Evolutionary conservation across 2,329 filamentous ascomycete species (phyloP).

Genomic region (Mollisia scopiformis): DNA sequence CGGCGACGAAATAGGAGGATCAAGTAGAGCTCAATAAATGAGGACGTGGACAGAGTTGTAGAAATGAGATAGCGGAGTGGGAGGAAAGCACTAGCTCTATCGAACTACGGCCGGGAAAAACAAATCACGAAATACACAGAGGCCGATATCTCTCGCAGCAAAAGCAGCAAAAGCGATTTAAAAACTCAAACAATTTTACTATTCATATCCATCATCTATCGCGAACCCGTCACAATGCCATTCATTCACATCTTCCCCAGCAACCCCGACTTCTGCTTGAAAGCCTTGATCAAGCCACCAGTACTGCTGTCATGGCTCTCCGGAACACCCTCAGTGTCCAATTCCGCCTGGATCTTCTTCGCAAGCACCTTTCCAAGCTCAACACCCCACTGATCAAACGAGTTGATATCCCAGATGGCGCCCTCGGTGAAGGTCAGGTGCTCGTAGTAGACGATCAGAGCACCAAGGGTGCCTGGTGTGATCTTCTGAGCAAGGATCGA

Average conservation of each 20-base stretch:
- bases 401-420: conserved; percentile 99
- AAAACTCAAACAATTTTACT: too few species aligned
- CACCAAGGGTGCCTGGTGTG: conserved; percentile 89
- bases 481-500: conserved; percentile 91
- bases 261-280: conserved; percentile 66
- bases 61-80: too few species aligned
- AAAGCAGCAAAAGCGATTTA: too few species aligned
- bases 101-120: too few species aligned
- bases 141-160: too few species aligned
- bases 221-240: too few species aligned
- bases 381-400: conserved; percentile 99
- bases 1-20: too few species aligned
- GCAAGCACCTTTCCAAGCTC: conserved; percentile 96
- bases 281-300: conserved; percentile 84
- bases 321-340: conserved; percentile 76
- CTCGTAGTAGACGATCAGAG: conserved; percentile 98
- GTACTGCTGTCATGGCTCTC: conserved; percentile 84
- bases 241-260: neutral
- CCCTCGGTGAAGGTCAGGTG: conserved; percentile 98
- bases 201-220: too few species aligned
- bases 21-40: too few species aligned
- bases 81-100: too few species aligned
- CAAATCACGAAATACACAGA: too few species aligned
- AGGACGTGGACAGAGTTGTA: too few species aligned
- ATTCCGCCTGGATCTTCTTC: conserved; percentile 86